Evolutionary conservation across 2,329 filamentous ascomycete species (phyloP).

Genomic region (Triangularia verruculosa): DNA sequence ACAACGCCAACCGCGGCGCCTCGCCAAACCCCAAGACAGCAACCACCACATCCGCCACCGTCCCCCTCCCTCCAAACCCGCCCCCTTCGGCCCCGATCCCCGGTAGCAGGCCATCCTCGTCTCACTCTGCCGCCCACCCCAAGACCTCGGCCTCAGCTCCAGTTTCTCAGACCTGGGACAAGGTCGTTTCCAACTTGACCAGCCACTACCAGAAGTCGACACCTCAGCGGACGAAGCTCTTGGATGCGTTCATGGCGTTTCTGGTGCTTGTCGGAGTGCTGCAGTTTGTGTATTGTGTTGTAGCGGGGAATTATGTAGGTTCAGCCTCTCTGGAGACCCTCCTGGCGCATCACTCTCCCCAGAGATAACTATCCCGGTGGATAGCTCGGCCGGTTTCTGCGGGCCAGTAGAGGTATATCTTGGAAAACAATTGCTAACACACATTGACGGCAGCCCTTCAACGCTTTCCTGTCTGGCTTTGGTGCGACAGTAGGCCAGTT

Average conservation of each 20-base stretch:
- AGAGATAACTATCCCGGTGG: too few species aligned
- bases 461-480: slow-evolving; percentile 96
- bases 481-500: slow-evolving; percentile 94
- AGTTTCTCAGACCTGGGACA: slow-evolving; percentile 41
- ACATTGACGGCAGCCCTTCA: slow-evolving; percentile 71
- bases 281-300: slow-evolving; percentile 89
- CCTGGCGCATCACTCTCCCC: too few species aligned
- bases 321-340: not conserved
- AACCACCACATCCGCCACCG: slow-evolving; percentile 18
- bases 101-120: slow-evolving; percentile 6
- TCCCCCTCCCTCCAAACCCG: slow-evolving; percentile 16
- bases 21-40: slow-evolving; percentile 8
- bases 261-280: slow-evolving; percentile 80
- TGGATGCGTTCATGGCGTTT: slow-evolving; percentile 89
- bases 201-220: slow-evolving; percentile 77
- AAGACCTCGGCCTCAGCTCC: slow-evolving; percentile 10
- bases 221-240: slow-evolving; percentile 84
- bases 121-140: slow-evolving; percentile 8
- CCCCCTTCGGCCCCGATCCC: slow-evolving; percentile 16
- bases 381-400: too few species aligned
- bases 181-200: slow-evolving; percentile 69
- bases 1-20: slow-evolving; percentile 16
- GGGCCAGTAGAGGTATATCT: too few species aligned
- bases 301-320: slow-evolving; percentile 92
- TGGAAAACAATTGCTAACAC: not conserved